Percentiles rank a stretch among this genome's conserved stretches.
These are phyloP conservation scores for sorghum (Sorghum bicolor) DNA, from an alignment of 176 grass and related monocot species.

Conservation along the genomic window Sorghum_bicolor_NCBIv3 NC_012872.2:4205501-4206000, in stretches of 20 bases:
- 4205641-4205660: constrained; percentile 9
- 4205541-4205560: neutral
- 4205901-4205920: constrained; percentile 45
- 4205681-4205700: constrained; percentile 49
- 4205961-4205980: neutral
- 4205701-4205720: constrained; percentile 46
- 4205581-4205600: constrained; percentile 10
- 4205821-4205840: constrained; percentile 37
- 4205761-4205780: constrained; percentile 48
- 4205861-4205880: neutral
- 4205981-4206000: neutral
- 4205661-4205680: neutral
- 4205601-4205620: neutral
- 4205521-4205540: neutral
- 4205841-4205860: constrained; percentile 22
- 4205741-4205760: constrained; percentile 57
- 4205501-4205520: neutral
- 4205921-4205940: constrained; percentile 27
- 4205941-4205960: neutral
- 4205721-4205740: constrained; percentile 44
- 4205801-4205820: constrained; percentile 28
- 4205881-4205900: neutral
- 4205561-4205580: constrained; percentile 8
- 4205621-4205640: neutral
- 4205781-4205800: constrained; percentile 27